Evolutionary conservation across 192 early-diverging fungal species (phyloP).

Genomic region (Coemansia sp.): DNA sequence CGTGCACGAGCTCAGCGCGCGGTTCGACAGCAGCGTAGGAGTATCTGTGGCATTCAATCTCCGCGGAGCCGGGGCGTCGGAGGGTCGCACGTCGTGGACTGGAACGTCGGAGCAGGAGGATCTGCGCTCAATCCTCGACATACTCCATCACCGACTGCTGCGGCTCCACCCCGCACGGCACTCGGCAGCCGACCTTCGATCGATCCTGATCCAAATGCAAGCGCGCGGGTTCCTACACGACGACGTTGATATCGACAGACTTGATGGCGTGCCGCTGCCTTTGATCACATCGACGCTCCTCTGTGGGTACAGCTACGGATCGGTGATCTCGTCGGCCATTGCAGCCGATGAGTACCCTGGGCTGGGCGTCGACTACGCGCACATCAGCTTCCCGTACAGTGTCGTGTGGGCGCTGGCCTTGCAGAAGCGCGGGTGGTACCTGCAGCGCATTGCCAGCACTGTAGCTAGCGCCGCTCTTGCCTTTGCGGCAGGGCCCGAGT

Average conservation of each 20-base stretch:
- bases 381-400: constrained; percentile 52
- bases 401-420: constrained; percentile 49
- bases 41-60: constrained; percentile 49
- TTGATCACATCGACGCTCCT: constrained; percentile 28
- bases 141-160: constrained; percentile 26
- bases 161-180: constrained; percentile 37
- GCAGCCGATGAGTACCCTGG: constrained; percentile 35
- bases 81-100: constrained; percentile 57
- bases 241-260: constrained; percentile 13
- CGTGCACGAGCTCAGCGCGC: constrained; percentile 29
- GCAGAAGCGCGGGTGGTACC: constrained; percentile 40
- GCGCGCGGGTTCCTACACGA: constrained; percentile 32
- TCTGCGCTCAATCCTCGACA: constrained; percentile 46
- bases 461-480: constrained; percentile 27
- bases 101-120: constrained; percentile 50
- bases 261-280: constrained; percentile 45
- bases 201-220: constrained; percentile 39
- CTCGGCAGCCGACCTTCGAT: constrained; percentile 20
- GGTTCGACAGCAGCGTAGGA: constrained; percentile 22
- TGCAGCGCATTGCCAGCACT: constrained; percentile 34
- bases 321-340: constrained; percentile 37
- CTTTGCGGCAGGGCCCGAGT: constrained; percentile 9
- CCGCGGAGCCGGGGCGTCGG: constrained; percentile 53
- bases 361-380: constrained; percentile 49
- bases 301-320: constrained; percentile 57